phyloP scores from a whole-genome alignment of 2,329 filamentous ascomycete genomes.

The Calonectria honghensis region DNA sequence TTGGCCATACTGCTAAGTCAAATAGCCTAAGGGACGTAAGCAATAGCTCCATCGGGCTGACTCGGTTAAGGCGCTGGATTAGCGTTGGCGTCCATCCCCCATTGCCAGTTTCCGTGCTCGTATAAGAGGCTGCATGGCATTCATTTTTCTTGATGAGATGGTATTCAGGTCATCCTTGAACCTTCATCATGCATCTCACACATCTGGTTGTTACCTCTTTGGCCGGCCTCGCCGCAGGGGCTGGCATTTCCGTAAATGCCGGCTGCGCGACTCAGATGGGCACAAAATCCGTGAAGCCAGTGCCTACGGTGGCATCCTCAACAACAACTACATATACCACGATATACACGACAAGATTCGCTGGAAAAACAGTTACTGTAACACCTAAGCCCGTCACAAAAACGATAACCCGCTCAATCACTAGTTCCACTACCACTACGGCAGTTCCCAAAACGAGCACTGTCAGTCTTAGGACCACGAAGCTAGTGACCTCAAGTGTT shows the following conservation, averaged over 20 bases:
- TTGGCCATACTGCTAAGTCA: no score
- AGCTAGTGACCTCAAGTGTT: not conserved
- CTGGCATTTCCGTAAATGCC: not conserved
- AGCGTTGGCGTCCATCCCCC: no score
- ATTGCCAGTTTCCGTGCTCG: not conserved
- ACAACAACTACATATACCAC: conserved; percentile 2
- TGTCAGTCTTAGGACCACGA: not conserved
- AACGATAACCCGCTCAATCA: not conserved
- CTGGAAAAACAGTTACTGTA: not conserved
- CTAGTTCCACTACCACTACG: not conserved
- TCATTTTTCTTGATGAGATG: no score
- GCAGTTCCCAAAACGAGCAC: not conserved
- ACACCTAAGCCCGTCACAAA: not conserved
- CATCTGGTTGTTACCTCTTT: not conserved
- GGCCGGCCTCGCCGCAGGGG: not conserved
- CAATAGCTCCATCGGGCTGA: not conserved
- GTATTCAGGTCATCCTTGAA: no score
- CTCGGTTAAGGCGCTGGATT: not conserved
- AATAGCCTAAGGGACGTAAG: not conserved
- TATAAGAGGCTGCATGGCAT: no score
- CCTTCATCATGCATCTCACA: not conserved
- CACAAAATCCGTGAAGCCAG: not conserved
- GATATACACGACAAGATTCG: not conserved
- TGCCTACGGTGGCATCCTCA: not conserved
- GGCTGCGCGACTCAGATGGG: conserved; percentile 6